These are phyloP conservation scores for Murraya koenigii DNA, from an alignment of 345 rosid species.

Conservation along the genomic window DNA sequence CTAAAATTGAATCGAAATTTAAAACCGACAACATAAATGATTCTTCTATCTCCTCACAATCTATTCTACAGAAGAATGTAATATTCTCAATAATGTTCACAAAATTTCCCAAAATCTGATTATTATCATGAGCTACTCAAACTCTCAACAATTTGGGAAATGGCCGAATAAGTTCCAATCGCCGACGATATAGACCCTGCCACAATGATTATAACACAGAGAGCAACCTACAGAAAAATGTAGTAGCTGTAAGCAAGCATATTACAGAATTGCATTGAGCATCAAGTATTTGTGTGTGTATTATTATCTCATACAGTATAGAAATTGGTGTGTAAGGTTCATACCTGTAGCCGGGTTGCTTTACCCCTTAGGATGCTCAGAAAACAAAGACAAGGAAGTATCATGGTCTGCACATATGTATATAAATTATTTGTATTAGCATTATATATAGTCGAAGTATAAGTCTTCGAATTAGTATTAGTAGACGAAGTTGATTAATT, in stretches of 20 bases:
- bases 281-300: neutral
- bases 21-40: neutral
- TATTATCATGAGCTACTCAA: constrained; percentile 35
- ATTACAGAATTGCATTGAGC: neutral
- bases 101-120: neutral
- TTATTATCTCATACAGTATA: neutral
- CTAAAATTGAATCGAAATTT: neutral
- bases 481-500: neutral
- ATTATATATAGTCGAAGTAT: neutral
- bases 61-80: neutral
- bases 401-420: constrained; percentile 58
- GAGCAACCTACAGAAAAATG: constrained; percentile 33
- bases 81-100: neutral
- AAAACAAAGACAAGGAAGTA: constrained; percentile 89
- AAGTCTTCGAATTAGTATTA: too few species aligned
- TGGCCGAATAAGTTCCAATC: constrained; percentile 70
- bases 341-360: constrained; percentile 59
- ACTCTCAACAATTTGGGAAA: constrained; percentile 57
- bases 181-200: constrained; percentile 64
- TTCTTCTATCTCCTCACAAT: neutral
- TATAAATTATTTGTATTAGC: neutral
- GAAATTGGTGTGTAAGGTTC: neutral
- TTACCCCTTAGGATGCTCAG: constrained; percentile 70
- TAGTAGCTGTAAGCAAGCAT: neutral
- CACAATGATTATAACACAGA: constrained; percentile 56